Conservation (phyloP, 208 protist species). For the Tetramitus jugosus region DNA sequence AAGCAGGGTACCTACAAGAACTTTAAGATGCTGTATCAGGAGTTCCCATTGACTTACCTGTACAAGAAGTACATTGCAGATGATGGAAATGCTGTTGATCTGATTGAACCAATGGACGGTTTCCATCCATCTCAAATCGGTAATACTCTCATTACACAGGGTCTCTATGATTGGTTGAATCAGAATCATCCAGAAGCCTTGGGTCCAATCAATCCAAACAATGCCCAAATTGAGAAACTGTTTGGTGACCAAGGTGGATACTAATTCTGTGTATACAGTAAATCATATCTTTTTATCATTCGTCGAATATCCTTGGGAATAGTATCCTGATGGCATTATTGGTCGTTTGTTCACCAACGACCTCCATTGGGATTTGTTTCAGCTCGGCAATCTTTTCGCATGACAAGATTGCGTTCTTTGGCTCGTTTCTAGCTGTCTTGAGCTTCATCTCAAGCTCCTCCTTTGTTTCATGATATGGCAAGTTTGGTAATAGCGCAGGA, state of each 20-base stretch:
- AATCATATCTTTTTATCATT: no score
- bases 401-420: background rate
- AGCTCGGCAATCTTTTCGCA: background rate
- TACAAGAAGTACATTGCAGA: slow-evolving; percentile 27
- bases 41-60: slow-evolving; percentile 35
- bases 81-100: background rate
- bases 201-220: slow-evolving; percentile 52
- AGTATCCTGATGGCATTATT: background rate
- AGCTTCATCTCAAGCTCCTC: no score
- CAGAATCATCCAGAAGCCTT: slow-evolving; percentile 41
- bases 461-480: background rate
- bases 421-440: slow-evolving; percentile 3
- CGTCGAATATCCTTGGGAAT: no score
- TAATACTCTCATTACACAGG: slow-evolving; percentile 42
- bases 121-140: slow-evolving; percentile 58
- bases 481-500: background rate
- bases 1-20: slow-evolving; percentile 41
- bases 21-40: slow-evolving; percentile 53
- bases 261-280: no score
- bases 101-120: slow-evolving; percentile 47
- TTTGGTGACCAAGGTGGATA: slow-evolving; percentile 70
- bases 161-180: slow-evolving; percentile 39
- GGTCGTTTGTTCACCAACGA: background rate
- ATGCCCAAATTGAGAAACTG: slow-evolving; percentile 43
- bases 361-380: background rate